phyloP scores from a whole-genome alignment of 306 rosid genomes.

The Ceratonia siliqua region DNA sequence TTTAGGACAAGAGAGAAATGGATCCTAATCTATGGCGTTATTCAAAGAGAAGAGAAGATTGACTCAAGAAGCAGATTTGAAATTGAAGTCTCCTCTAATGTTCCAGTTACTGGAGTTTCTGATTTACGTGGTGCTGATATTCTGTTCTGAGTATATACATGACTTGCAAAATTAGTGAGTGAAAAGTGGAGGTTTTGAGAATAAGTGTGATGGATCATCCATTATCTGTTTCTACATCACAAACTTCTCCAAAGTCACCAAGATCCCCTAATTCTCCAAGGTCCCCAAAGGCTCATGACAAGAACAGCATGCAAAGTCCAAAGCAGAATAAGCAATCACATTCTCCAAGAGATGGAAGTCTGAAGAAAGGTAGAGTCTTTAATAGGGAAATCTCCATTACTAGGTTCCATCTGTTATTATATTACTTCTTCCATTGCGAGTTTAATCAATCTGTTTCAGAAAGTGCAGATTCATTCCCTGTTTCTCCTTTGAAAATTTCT shows the following conservation, averaged over 20 bases:
- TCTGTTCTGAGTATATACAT: slow-evolving; percentile 26
- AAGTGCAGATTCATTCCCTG: background rate
- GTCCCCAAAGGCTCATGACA: slow-evolving; percentile 46
- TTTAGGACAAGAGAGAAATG: slow-evolving; percentile 35
- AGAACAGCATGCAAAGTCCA: slow-evolving; percentile 41
- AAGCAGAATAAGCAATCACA: slow-evolving; percentile 38
- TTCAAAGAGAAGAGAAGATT: slow-evolving; percentile 12
- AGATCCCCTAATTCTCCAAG: slow-evolving; percentile 44
- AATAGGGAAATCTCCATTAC: background rate
- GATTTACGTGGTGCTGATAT: slow-evolving; percentile 6
- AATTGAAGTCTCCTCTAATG: slow-evolving; percentile 24
- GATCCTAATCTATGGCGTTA: background rate
- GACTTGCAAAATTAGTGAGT: slow-evolving; percentile 17
- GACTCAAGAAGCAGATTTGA: slow-evolving; percentile 17
- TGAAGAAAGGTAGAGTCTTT: slow-evolving; percentile 53
- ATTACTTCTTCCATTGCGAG: background rate
- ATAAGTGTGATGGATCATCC: slow-evolving; percentile 59
- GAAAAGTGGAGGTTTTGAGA: slow-evolving; percentile 24
- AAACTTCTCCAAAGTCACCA: slow-evolving; percentile 48
- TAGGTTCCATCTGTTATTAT: background rate
- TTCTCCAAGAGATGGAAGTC: slow-evolving; percentile 51
- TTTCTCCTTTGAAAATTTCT: background rate
- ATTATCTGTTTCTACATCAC: slow-evolving; percentile 44
- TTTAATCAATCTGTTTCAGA: background rate
- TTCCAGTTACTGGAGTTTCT: background rate